These are phyloP conservation scores for Coprinopsis cinerea DNA, from an alignment of 768 basidiomycete genomes.

Conservation along the genomic window DNA sequence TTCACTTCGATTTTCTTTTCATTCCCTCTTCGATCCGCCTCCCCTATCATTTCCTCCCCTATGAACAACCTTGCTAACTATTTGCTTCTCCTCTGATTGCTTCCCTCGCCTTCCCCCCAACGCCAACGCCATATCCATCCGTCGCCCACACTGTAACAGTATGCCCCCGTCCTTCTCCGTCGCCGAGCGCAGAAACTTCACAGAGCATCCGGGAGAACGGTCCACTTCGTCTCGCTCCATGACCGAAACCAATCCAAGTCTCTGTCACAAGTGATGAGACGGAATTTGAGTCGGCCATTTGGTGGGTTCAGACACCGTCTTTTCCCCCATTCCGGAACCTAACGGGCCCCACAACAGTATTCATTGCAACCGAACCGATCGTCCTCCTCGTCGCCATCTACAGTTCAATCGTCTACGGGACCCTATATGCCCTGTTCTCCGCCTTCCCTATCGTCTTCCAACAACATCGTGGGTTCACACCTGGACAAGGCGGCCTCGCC, in stretches of 20 bases:
- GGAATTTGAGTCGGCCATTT: constrained; percentile 52
- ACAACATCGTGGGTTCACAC: constrained; percentile 43
- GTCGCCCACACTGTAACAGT: constrained; percentile 35
- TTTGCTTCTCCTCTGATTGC: too few species aligned
- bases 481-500: constrained; percentile 52
- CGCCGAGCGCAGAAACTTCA: constrained; percentile 41
- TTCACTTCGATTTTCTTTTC: too few species aligned
- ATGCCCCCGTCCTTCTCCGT: constrained; percentile 56
- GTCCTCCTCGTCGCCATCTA: constrained; percentile 54
- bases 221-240: constrained; percentile 44
- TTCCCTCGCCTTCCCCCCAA: too few species aligned
- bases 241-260: constrained; percentile 41
- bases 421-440: constrained; percentile 59
- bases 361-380: constrained; percentile 60
- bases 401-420: constrained; percentile 55
- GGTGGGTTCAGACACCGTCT: constrained; percentile 25
- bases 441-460: constrained; percentile 58
- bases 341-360: too few species aligned
- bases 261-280: constrained; percentile 34
- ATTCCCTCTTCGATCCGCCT: too few species aligned
- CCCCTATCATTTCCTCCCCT: too few species aligned
- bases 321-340: constrained; percentile 6
- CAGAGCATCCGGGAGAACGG: constrained; percentile 31
- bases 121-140: too few species aligned
- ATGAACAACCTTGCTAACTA: too few species aligned